Evolutionary conservation across 2,329 filamentous ascomycete genomes (phyloP).

Genomic region (Gyromitra esculenta): DNA sequence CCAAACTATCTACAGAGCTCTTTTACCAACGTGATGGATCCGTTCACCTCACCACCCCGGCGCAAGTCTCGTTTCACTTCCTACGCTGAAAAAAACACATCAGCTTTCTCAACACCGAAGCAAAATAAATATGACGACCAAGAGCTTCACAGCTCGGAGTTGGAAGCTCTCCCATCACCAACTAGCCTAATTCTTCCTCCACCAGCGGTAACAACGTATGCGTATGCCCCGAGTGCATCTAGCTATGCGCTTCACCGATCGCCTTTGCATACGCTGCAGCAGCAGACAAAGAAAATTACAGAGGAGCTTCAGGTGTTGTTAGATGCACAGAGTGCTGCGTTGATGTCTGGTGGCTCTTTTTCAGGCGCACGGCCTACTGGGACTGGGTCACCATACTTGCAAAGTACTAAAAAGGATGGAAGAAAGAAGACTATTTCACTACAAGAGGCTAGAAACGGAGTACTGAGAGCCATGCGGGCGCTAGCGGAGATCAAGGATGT

Average conservation of each 20-base stretch:
- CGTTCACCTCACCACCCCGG: slow-evolving; percentile 31
- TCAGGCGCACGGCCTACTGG: slow-evolving; percentile 15
- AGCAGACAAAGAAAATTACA: slow-evolving; percentile 67
- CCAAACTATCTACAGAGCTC: slow-evolving; percentile 45
- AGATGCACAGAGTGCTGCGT: slow-evolving; percentile 68
- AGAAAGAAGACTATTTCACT: slow-evolving; percentile 66
- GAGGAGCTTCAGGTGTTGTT: slow-evolving; percentile 69
- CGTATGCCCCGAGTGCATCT: slow-evolving; percentile 38
- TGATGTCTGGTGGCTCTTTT: slow-evolving; percentile 62
- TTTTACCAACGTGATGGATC: slow-evolving; percentile 7
- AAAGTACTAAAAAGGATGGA: slow-evolving; percentile 59
- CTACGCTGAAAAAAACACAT: background rate
- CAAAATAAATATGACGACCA: slow-evolving; percentile 11
- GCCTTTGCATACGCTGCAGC: slow-evolving; percentile 62
- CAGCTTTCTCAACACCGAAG: slow-evolving; percentile 16
- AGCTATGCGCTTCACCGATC: slow-evolving; percentile 54
- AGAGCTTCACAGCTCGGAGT: background rate
- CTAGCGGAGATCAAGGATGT: slow-evolving; percentile 71
- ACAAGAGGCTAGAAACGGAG: slow-evolving; percentile 71
- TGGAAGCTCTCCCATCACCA: slow-evolving; percentile 18
- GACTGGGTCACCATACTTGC: slow-evolving; percentile 21
- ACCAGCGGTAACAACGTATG: slow-evolving; percentile 48
- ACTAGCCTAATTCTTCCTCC: slow-evolving; percentile 49
- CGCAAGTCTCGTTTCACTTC: slow-evolving; percentile 38
- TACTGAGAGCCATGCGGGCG: slow-evolving; percentile 71